Percentiles rank a stretch among this genome's conserved stretches.
These are phyloP conservation scores for Erythrophleum ivorense DNA, from an alignment of 331 rosid genomes.

Conservation along the genomic window DNA sequence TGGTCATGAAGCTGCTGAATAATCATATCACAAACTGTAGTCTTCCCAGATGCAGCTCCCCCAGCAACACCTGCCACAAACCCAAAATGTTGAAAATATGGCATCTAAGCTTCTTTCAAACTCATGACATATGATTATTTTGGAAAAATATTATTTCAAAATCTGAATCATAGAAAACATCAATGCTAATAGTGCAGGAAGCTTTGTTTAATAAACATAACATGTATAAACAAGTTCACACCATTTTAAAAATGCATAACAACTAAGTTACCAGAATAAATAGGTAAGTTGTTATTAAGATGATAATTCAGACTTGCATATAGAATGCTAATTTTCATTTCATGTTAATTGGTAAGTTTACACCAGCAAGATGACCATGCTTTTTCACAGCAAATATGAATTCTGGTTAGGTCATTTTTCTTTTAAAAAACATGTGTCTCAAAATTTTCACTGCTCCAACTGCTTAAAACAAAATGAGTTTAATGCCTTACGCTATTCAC, in stretches of 20 bases:
- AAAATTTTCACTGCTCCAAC: slow-evolving; percentile 20
- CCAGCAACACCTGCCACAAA: slow-evolving; percentile 90
- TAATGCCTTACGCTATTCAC: slow-evolving; percentile 26
- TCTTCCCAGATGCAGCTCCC: slow-evolving; percentile 99
- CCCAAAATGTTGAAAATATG: slow-evolving; percentile 14
- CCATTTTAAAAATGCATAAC: slow-evolving; percentile 14
- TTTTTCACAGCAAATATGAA: not conserved
- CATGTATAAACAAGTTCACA: slow-evolving; percentile 23
- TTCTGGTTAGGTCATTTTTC: slow-evolving; percentile 18
- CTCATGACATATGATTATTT: not conserved
- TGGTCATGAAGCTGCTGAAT: slow-evolving; percentile 99
- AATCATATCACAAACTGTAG: slow-evolving; percentile 93
- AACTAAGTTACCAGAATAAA: not conserved
- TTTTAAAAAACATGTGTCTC: not conserved
- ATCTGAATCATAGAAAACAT: not conserved
- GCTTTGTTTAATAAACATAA: slow-evolving; percentile 4
- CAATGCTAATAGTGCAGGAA: slow-evolving; percentile 3
- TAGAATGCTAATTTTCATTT: slow-evolving; percentile 26
- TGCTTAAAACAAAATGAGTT: slow-evolving; percentile 2
- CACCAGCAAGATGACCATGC: slow-evolving; percentile 12
- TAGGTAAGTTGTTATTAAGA: slow-evolving; percentile 10
- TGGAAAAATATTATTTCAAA: not conserved
- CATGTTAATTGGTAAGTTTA: slow-evolving; percentile 7
- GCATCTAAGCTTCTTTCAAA: slow-evolving; percentile 15
- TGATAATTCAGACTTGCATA: not conserved